phyloP scores from a whole-genome alignment of 805 yeast genomes.

The Wickerhamomyces bisporus region DNA sequence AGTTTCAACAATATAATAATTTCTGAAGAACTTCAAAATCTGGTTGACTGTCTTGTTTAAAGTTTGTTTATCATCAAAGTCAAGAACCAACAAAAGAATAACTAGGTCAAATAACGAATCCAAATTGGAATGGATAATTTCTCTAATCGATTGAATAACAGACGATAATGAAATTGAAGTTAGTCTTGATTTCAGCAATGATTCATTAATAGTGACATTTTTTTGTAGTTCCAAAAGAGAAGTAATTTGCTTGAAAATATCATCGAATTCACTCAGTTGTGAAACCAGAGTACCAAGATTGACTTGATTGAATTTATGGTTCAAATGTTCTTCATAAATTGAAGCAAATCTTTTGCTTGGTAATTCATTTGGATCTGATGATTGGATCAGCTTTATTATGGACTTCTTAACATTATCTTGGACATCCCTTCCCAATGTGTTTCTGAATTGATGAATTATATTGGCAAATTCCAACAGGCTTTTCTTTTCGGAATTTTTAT shows the following conservation, averaged over 20 bases:
- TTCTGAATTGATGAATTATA: constrained; percentile 35
- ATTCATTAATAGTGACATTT: constrained; percentile 1
- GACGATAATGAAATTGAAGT: constrained; percentile 20
- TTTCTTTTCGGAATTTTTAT: constrained; percentile 7
- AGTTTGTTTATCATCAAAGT: constrained; percentile 28
- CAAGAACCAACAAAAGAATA: constrained; percentile 31
- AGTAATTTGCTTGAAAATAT: constrained; percentile 32
- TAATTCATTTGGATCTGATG: constrained; percentile 30
- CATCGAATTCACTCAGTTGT: constrained; percentile 34
- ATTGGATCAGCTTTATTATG: constrained; percentile 34
- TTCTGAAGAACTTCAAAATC: constrained; percentile 14
- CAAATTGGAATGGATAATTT: constrained; percentile 24
- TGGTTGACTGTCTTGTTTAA: constrained; percentile 13
- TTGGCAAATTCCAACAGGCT: constrained; percentile 25
- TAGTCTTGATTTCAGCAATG: constrained; percentile 13
- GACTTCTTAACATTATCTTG: constrained; percentile 28
- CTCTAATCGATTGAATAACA: constrained; percentile 25
- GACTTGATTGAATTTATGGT: constrained; percentile 34
- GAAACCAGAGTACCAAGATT: constrained; percentile 34
- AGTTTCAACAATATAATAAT: constrained; percentile 14
- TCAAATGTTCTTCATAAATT: constrained; percentile 38
- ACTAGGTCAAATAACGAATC: constrained; percentile 29
- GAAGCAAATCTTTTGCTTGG: constrained; percentile 24
- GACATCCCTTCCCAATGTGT: constrained; percentile 33
- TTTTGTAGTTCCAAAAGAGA: constrained; percentile 29